Percentiles rank a stretch among this genome's conserved stretches.
These are phyloP conservation scores for Xylariaceae sp. DNA, from an alignment of 2,329 filamentous ascomycete species.

Conservation along the genomic window DNA sequence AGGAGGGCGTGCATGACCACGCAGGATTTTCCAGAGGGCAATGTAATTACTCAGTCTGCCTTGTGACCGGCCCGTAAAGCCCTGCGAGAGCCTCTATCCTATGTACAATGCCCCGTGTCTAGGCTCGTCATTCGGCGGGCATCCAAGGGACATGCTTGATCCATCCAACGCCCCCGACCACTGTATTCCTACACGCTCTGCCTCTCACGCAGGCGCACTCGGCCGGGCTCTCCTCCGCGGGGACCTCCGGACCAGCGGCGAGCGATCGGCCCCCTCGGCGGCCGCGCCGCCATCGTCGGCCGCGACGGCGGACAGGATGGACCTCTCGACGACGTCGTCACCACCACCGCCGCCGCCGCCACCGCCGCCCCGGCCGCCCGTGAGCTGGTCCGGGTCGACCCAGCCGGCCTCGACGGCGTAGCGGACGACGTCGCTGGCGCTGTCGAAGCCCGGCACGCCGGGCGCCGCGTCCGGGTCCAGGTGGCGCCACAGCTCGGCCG, in stretches of 20 bases:
- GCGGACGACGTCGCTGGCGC: constrained; percentile 48
- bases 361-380: constrained; percentile 28
- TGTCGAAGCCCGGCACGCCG: constrained; percentile 42
- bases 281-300: constrained; percentile 9
- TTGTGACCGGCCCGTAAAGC: too few relatives aligned
- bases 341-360: too few relatives aligned
- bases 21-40: too few relatives aligned
- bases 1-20: too few relatives aligned
- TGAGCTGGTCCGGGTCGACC: constrained; percentile 46
- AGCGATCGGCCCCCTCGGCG: constrained; percentile 7
- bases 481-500: constrained; percentile 46
- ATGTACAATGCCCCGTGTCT: too few relatives aligned
- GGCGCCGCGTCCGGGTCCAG: constrained; percentile 43
- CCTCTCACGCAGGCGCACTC: too few relatives aligned
- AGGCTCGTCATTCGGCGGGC: too few relatives aligned
- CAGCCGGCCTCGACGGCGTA: constrained; percentile 53
- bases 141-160: too few relatives aligned
- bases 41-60: too few relatives aligned
- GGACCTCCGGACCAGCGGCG: constrained; percentile 19
- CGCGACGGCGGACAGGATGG: constrained; percentile 23
- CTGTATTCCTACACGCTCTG: too few relatives aligned
- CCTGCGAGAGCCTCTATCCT: too few relatives aligned
- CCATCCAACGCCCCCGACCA: too few relatives aligned
- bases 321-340: constrained; percentile 24
- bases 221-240: constrained; percentile 11